Base-by-base conservation (phyloP, 192 early-diverging fungal species). In the Lobosporangium transversale region DNA sequence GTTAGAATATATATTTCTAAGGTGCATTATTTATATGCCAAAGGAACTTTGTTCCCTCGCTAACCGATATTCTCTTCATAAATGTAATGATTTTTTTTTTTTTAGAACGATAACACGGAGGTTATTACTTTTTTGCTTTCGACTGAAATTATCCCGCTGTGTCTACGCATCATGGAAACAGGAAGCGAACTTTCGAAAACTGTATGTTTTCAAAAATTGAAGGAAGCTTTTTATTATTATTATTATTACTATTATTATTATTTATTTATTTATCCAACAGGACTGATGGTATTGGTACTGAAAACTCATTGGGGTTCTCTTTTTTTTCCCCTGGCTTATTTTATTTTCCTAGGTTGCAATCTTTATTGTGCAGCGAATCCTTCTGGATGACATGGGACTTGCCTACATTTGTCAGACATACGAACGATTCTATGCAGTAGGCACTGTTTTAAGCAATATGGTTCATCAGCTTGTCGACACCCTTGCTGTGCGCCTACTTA, bases 131-230 rank as follows among this genome's bases (percentile, higher is more conserved):
- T 98, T 67, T 85, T 99, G 57, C 85, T 99, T 4, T 93, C 92
- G 20, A 98, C 97, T 31, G 97, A 99, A 83, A 98, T 99, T 62
- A 92, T 99, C 62, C 97, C 97, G 1, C 89, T 99, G n/a, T 98
- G 96, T 71, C 82, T 99, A n/a, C 91, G 97, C 62, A 99, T 99
- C 67, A 97, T 99, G 95, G 97, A 99, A 71, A 95, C 93, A 60
- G 97, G 97, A 35, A 91, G 89, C 69, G 97, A 99, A 70, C 88
- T 98, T 36, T 96, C 94, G 60, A 99, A 99, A 71, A 97, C 95
- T 32, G 97, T 80, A 80, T 40, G 60, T 35, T 14, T 8, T 35
- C n/a, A n/a, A n/a, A n/a, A n/a, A n/a, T n/a, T n/a, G n/a, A n/a
- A n/a, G n/a, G n/a, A n/a, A n/a, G n/a, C n/a, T n/a, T n/a, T n/a